Conservation (phyloP, 108 stramenopile species). For the Nitzschia sp. region DNA sequence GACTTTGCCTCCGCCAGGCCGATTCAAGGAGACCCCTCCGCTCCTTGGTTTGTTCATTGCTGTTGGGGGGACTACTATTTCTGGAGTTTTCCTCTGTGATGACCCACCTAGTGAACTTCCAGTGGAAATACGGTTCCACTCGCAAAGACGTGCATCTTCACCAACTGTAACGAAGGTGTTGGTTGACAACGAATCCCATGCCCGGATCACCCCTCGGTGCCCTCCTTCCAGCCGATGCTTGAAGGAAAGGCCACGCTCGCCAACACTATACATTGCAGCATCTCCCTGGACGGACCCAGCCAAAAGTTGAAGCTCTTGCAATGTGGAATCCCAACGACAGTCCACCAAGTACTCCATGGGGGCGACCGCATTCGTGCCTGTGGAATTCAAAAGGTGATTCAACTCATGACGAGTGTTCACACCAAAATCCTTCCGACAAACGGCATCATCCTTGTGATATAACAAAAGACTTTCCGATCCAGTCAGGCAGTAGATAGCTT, state of each 20-base stretch:
- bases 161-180: constrained; percentile 70
- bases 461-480: constrained; percentile 73
- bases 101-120: neutral
- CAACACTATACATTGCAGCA: constrained; percentile 61
- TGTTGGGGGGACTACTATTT: neutral
- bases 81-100: neutral
- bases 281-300: constrained; percentile 71
- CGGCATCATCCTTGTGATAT: constrained; percentile 48
- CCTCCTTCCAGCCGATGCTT: constrained; percentile 53
- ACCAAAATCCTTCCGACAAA: constrained; percentile 49
- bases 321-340: constrained; percentile 67
- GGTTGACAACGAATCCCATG: constrained; percentile 48
- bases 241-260: constrained; percentile 48
- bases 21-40: neutral
- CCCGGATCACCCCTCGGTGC: constrained; percentile 75
- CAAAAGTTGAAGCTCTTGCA: constrained; percentile 59
- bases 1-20: constrained; percentile 8
- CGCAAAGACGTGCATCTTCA: constrained; percentile 84
- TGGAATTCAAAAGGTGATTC: constrained; percentile 8
- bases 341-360: constrained; percentile 59
- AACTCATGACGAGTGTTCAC: constrained; percentile 28
- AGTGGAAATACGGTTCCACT: constrained; percentile 52
- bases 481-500: constrained; percentile 74
- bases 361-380: neutral
- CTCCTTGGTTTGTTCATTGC: neutral